Base-by-base conservation (phyloP, 768 basidiomycete genomes). In the Suillus hirtellus region DNA sequence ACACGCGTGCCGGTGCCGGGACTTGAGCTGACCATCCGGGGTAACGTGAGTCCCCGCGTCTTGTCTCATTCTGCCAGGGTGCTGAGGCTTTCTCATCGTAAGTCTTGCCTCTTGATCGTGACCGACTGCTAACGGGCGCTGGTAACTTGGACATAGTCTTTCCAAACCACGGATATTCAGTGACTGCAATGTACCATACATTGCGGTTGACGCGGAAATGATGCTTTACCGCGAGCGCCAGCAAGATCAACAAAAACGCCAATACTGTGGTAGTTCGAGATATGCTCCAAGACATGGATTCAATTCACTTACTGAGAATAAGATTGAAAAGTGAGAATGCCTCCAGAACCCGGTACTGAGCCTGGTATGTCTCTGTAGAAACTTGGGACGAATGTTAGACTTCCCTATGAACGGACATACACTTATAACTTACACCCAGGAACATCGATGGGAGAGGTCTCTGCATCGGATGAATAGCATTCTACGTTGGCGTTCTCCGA, bases 271-370 rank as follows among this genome's bases (percentile, higher is more conserved):
- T 62, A 61, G 44, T 37, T 67, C 67, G 69, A 55, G 61, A 56
- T 38, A 34, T 31, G 27, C 14, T 56, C 40, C 56, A 56, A 54
- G 35, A 19, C 4, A 10, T 31, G 1, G n/a, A 34, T 10, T 24
- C 12, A 40, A 38, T 24, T 27, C 7, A 79, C 88, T 63, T 74
- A 89, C 92, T 77, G 4, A 94, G 81, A 49, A 82, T 80, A 58
- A 89, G 86, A 69, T 93, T 93, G 74, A 94, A 86, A 61, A 93
- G 76, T 7, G 92, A 86, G 75, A 93, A 93, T 19, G 88, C 85
- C 74, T 87, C 90, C 64, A 94, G 79, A 21, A 93, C 92, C 35
- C 88, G 86, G 73, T 93, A 93, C 80, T 93, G 92, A n/a, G 92
- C 91, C 67, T 92, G 92, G 73, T 89, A 94, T 64, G 90, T 90